Conservation (phyloP, 768 basidiomycete genomes). For the Dacryopinax spathularia region DNA sequence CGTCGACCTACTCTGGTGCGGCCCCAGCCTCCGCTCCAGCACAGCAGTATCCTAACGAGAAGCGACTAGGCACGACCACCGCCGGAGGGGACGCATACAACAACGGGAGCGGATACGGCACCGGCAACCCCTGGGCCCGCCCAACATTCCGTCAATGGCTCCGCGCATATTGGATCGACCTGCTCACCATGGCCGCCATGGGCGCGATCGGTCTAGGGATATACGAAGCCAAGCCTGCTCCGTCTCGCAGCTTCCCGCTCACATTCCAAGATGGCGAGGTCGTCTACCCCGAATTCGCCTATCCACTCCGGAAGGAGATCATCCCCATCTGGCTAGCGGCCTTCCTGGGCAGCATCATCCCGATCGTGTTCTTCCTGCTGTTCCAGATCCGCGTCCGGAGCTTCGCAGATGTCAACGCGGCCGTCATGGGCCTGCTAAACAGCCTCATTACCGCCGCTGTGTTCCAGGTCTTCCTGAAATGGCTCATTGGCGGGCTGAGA, state of each 20-base stretch:
- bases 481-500: slow-evolving; percentile 37
- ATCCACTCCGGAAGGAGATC: slow-evolving; percentile 37
- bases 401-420: slow-evolving; percentile 34
- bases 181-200: slow-evolving; percentile 45
- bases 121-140: too few relatives aligned
- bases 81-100: too few relatives aligned
- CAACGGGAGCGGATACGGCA: too few relatives aligned
- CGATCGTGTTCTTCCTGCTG: slow-evolving; percentile 41
- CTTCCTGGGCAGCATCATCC: slow-evolving; percentile 39
- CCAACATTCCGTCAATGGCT: slow-evolving; percentile 31
- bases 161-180: slow-evolving; percentile 36
- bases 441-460: slow-evolving; percentile 25
- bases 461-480: slow-evolving; percentile 40
- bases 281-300: slow-evolving; percentile 40
- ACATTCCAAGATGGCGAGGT: slow-evolving; percentile 35
- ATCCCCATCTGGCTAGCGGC: slow-evolving; percentile 42
- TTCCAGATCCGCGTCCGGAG: slow-evolving; percentile 39
- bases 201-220: slow-evolving; percentile 39
- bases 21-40: too few relatives aligned
- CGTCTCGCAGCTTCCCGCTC: slow-evolving; percentile 32
- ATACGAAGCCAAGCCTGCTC: slow-evolving; percentile 33
- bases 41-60: too few relatives aligned
- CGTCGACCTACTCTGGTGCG: too few relatives aligned
- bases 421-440: slow-evolving; percentile 41
- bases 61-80: too few relatives aligned